Evolutionary conservation across 441 rosid genomes (phyloP), one percentile per base, ranked within the genome.

Genomic region (Daphne laureola): DNA sequence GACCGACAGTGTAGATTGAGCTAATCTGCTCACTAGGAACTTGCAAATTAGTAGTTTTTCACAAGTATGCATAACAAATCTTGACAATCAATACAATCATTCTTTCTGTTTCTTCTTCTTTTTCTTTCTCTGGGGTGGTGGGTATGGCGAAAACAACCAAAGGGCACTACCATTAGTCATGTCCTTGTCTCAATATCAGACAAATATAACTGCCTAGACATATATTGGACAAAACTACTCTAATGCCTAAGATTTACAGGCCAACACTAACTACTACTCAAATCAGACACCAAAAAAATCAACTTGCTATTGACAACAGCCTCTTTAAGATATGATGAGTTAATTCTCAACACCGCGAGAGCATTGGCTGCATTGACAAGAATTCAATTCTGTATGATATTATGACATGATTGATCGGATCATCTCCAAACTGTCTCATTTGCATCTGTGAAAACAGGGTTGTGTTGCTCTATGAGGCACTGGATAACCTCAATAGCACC

Each of bases 401-500:
- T 16, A 13, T 14, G 14, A 52, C 54, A 31, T 47, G 61, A 46
- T 43, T 44, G 2, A 4, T 26, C 12, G 0, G 21, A 16, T 78
- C 69, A 84, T 62, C 82, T 78, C 93, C 93, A 82, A 18, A 73
- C 65, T 0, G 88, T 84, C 67, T 73, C 93, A 48, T 85, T 77
- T 48, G 95, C 93, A 62, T 91, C 98, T 0, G 82, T 84, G 72
- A 91, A 91, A 55, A 86, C 77, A 2, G 83, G 73, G 43, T 88
- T 88, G 73, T 91, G 96, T 47, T 86, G 95, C 67, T 88, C 96
- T 55, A 91, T 74, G 12, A 88, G 76, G 72, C 87, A 79, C 60
- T 82, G 86, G 45, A 88, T 74, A 66, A 82, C 86, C 66, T 88
- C 94, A 0, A 91, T 80, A 17, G 91, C 87, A 27, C 84, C 79